These are phyloP conservation scores for Paraphoma sp. DNA, from an alignment of 2,329 filamentous ascomycete genomes.

Conservation along the genomic window DNA sequence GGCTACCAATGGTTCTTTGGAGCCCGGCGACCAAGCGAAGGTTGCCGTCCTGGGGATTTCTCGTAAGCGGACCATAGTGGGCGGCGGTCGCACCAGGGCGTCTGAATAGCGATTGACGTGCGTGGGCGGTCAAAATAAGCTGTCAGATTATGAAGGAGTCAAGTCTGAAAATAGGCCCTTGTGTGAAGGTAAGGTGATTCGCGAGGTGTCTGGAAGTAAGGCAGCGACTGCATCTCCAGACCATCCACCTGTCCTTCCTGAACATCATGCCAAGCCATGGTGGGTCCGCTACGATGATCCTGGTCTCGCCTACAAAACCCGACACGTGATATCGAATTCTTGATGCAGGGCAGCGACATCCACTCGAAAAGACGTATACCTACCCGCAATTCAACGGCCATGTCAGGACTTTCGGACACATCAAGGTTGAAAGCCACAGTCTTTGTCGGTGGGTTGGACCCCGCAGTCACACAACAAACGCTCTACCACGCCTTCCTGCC, in stretches of 20 bases:
- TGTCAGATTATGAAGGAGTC: slow-evolving; percentile 15
- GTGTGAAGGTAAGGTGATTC: slow-evolving; percentile 15
- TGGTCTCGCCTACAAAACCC: slow-evolving; percentile 11
- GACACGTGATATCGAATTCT: slow-evolving; percentile 36
- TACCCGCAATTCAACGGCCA: slow-evolving; percentile 5
- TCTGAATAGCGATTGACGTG: slow-evolving; percentile 28
- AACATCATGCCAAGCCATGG: slow-evolving; percentile 18
- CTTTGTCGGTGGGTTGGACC: slow-evolving; percentile 88
- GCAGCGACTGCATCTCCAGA: slow-evolving; percentile 35
- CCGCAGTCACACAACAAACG: slow-evolving; percentile 74
- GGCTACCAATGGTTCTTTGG: slow-evolving; percentile 80
- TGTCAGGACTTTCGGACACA: slow-evolving; percentile 75
- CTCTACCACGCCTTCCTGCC: slow-evolving; percentile 93
- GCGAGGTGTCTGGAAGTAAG: slow-evolving; percentile 30
- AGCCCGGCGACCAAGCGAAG: slow-evolving; percentile 92
- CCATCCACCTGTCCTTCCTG: slow-evolving; percentile 46
- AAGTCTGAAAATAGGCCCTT: slow-evolving; percentile 6
- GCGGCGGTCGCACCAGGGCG: slow-evolving; percentile 39
- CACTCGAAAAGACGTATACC: slow-evolving; percentile 1
- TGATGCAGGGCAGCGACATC: slow-evolving; percentile 8
- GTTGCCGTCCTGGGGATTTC: slow-evolving; percentile 96
- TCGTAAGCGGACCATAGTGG: slow-evolving; percentile 88
- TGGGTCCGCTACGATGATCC: slow-evolving; percentile 17
- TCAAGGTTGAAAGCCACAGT: slow-evolving; percentile 88
- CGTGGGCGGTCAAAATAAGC: slow-evolving; percentile 26